Conservation (phyloP, 2,329 filamentous ascomycete species). For the Phaeosphaeria sp. region DNA sequence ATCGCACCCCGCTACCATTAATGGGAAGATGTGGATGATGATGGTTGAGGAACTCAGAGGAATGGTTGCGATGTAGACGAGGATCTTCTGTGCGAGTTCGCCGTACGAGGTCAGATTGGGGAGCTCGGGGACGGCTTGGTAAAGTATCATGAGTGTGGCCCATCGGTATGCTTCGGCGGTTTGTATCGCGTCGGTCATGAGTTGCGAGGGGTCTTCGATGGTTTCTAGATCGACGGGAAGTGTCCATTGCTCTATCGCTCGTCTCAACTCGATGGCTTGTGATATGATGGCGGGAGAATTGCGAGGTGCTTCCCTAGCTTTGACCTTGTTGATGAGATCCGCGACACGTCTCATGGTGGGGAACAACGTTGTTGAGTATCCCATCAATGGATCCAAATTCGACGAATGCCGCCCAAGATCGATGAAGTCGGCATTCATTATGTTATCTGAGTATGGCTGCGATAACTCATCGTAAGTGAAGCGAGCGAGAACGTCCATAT, state of each 20-base stretch:
- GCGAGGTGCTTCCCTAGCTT: slow-evolving; percentile 52
- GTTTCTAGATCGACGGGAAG: slow-evolving; percentile 62
- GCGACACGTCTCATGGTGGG: slow-evolving; percentile 70
- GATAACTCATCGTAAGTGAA: slow-evolving; percentile 67
- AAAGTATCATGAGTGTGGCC: slow-evolving; percentile 68
- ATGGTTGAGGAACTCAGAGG: slow-evolving; percentile 66
- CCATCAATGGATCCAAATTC: slow-evolving; percentile 70
- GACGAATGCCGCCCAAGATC: slow-evolving; percentile 6
- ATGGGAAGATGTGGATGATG: slow-evolving; percentile 73
- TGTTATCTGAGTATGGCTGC: slow-evolving; percentile 51
- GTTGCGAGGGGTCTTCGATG: slow-evolving; percentile 65
- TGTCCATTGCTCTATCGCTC: slow-evolving; percentile 66
- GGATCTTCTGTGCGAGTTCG: slow-evolving; percentile 65
- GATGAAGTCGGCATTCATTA: slow-evolving; percentile 9
- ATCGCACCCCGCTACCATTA: slow-evolving; percentile 70
- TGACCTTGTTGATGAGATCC: slow-evolving; percentile 65
- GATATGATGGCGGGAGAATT: slow-evolving; percentile 67
- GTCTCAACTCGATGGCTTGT: slow-evolving; percentile 66
- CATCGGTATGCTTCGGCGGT: slow-evolving; percentile 72
- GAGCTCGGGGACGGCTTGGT: slow-evolving; percentile 71
- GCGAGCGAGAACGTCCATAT: slow-evolving; percentile 74
- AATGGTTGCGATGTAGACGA: slow-evolving; percentile 68
- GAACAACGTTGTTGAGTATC: slow-evolving; percentile 69
- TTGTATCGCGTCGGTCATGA: slow-evolving; percentile 67
- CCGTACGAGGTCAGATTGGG: slow-evolving; percentile 61